Evolutionary conservation across 2,329 filamentous ascomycete species (phyloP), one percentile per base, ranked within the genome.

Genomic region (Chaetomiaceae sp.): DNA sequence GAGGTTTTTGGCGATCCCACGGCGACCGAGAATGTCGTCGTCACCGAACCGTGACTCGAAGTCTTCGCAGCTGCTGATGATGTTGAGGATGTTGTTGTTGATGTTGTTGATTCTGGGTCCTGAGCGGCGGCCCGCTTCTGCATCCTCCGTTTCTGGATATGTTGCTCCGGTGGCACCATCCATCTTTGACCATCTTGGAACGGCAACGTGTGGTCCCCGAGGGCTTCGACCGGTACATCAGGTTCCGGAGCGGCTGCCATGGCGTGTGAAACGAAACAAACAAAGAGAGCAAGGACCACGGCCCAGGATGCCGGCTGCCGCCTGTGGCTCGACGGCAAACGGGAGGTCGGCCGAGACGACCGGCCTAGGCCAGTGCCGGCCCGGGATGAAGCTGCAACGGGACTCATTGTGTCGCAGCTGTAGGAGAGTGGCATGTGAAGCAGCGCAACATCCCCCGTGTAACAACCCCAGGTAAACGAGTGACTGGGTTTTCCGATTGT

Each of bases 121-220:
- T 45, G 41, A 12, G 50, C 43, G 10, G 44, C 40, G n/a, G 52
- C 56, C 9, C 53, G 54, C 43, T 53, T 60, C 43, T 58, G 48
- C 41, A 56, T 50, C 47, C 33, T 57, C 30, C 58, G 56, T 48
- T 63, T 51, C 31, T 61, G 59, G 9, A 57, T 56, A 39, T 70
- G 64, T 9, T 68, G 64, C 43, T 65, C 58, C 8, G 68, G 63
- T 55, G 71, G 57, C 59, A 68, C 67, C 17, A 61, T 60, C 70
- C 70, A 73, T 31, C 62, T 58, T 34, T 66, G 66, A 41, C 66
- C 57, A 38, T 64, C 48, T 50, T 65, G 59, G 50, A 67, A 56
- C 27, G 66, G 67, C 30, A 67, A 58, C 37, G 66, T 64, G 27
- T 63, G 63, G 60, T 72, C 70, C 49, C 69, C 60, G 31, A 73